Evolutionary conservation across 2,329 filamentous ascomycete genomes (phyloP), one percentile per base, ranked within the genome.

Genomic region (Alternaria rosae): DNA sequence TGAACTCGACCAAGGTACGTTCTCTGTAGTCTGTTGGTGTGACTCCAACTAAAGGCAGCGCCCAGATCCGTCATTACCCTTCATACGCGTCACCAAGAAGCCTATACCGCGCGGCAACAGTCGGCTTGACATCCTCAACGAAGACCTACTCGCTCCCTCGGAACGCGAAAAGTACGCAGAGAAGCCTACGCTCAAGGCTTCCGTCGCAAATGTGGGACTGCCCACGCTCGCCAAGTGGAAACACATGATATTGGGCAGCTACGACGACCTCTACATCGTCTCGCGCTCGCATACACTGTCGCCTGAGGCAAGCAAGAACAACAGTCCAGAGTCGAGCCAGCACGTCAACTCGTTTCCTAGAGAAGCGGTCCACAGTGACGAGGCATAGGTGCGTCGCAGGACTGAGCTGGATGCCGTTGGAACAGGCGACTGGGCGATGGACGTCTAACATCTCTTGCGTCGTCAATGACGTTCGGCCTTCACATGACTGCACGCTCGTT

Each of bases 241-340:
- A 61, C 78, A 81, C 41, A 73, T 83, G 64, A 69, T 84, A 15
- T 74, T 83, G 59, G 81, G 82, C 58, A 80, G 77, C 59, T 84
- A 79, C 64, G 78, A 82, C 23, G 79, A 84, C 35, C 76, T 85
- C n/a, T 85, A 82, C 70, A 84, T 85, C 62, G 80, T 85, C 17
- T 82, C 78, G 51, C 77, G 81, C 17, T 80, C 82, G 43, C 72
- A 73, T 51, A 73, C 73, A 15, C 70, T 70, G 26, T 72, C 73
- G 30, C 76, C 77, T 6, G 66, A 71, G 25, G 78, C 69, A 41
- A 81, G 78, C 42, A 78, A 79, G 30, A 75, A 79, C 61, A 78
- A 64, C 59, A 79, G 76, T n/a, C 77, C 77, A 1, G 76, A 79
- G 62, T 74, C 69, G 20, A 79, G 76, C 41, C 75, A 78, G 70